These are phyloP conservation scores for Vitis hybrid DNA, from an alignment of 177 flowering plant species.

Conservation along the genomic window DNA sequence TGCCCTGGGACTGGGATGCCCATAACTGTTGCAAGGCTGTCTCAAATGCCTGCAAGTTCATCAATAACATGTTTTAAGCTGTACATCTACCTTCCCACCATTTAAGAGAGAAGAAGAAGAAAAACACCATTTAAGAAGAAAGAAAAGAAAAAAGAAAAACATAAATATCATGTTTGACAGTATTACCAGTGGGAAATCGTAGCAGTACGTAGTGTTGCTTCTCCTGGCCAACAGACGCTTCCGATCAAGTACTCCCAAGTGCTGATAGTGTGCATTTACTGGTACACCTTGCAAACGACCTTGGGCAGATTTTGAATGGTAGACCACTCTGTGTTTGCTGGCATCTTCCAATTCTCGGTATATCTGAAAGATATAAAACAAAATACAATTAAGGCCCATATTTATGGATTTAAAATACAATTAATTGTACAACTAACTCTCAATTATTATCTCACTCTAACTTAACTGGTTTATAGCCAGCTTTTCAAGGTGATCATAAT, in stretches of 20 bases:
- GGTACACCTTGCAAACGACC: constrained; percentile 79
- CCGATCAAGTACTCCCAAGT: constrained; percentile 71
- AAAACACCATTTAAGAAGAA: not conserved
- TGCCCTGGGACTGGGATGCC: constrained; percentile 48
- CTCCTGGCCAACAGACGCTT: constrained; percentile 88
- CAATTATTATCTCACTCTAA: too few relatives aligned
- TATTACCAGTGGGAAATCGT: constrained; percentile 92
- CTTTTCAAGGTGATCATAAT: not conserved
- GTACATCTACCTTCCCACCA: not conserved
- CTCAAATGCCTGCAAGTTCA: constrained; percentile 79
- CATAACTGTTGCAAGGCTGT: constrained; percentile 71
- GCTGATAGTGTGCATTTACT: constrained; percentile 68
- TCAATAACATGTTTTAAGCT: not conserved
- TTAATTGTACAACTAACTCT: too few relatives aligned
- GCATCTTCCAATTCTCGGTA: constrained; percentile 85
- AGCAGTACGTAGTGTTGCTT: constrained; percentile 96
- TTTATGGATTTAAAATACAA: not conserved
- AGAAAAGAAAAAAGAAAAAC: not conserved
- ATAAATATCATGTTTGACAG: not conserved
- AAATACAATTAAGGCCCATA: not conserved
- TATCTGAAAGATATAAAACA: constrained; percentile 39
- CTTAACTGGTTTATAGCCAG: too few relatives aligned
- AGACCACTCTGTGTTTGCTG: constrained; percentile 50
- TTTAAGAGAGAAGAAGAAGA: not conserved
- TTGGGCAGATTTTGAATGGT: constrained; percentile 49